Conservation (phyloP, 345 rosid genomes). For the Syzygium aqueum region DNA sequence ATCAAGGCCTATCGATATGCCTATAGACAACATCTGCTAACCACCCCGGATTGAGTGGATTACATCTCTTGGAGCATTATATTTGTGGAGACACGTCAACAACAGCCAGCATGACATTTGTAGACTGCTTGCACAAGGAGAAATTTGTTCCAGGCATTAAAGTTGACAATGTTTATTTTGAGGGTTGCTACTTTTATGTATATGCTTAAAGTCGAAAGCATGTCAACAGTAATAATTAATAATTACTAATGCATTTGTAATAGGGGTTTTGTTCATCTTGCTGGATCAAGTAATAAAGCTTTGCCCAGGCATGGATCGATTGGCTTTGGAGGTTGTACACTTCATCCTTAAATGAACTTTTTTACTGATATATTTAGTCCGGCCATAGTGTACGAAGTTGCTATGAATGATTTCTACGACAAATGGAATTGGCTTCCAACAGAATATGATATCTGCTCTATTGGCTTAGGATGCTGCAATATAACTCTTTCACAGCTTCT, state of each 20-base stretch:
- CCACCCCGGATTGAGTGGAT: slow-evolving; percentile 76
- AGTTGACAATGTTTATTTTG: slow-evolving; percentile 64
- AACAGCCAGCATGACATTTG: slow-evolving; percentile 68
- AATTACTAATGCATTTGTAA: background rate
- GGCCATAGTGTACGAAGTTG: background rate
- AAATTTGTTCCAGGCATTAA: slow-evolving; percentile 88
- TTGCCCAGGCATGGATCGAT: slow-evolving; percentile 89
- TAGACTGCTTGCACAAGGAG: slow-evolving; percentile 70
- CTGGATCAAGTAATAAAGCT: slow-evolving; percentile 78
- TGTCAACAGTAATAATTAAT: background rate
- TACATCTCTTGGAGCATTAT: slow-evolving; percentile 83
- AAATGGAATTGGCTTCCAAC: background rate
- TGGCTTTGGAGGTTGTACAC: slow-evolving; percentile 51
- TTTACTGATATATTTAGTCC: background rate
- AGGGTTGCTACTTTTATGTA: background rate
- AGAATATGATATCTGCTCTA: background rate
- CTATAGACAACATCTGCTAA: slow-evolving; percentile 55
- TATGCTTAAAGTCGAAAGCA: background rate
- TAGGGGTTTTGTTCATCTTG: slow-evolving; percentile 90
- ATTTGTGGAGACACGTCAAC: slow-evolving; percentile 92
- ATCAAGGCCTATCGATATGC: slow-evolving; percentile 93
- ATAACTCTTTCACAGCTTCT: background rate
- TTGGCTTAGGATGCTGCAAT: background rate
- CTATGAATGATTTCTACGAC: background rate
- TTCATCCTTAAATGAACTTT: background rate